Evolutionary conservation across 2,329 filamentous ascomycete species (phyloP), one percentile per base, ranked within the genome.

Genomic region (Aspergillus japonicus): DNA sequence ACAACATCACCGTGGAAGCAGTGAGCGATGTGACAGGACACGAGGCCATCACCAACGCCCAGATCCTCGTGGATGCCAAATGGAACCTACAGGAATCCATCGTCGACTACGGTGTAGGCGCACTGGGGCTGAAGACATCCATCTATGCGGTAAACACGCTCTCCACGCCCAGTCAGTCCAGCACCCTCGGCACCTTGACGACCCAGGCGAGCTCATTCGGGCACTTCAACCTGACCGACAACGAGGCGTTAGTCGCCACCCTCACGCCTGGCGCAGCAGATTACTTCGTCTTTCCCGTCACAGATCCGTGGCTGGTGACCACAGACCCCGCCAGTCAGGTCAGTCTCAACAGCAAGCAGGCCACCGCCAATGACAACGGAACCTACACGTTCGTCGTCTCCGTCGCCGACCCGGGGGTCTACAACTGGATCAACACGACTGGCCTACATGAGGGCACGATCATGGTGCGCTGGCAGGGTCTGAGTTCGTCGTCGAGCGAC

Each of bases 381-480:
- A 48, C 39, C 26, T 49, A 56, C 44, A 49, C 54, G 6, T 53
- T 53, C 10, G 50, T 53, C 2, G 31, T 53, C 1, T 42, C 50
- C 11, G 14, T 21, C 4, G 7, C 47, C 14, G 54, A 56, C 10
- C 54, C 54, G 1, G 54, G 47, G 2, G 26, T 56, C 7, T 50
- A 49, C 16, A 56, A 56, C 26, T 48, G 42, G 54, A 7, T 56
- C 7, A 56, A 35, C 19, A 56, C 54, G 12, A 49, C 42, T 3
- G 54, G 54, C 3, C 47, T 56, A 10, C 31, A 19, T 2, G 54
- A 56, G 33, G 44, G 54, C 2, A 56, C 54, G 8, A 50, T 56
- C 29, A 56, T 56, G 54, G 54, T 50, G 19, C 44, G 54, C 19
- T 56, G 54, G 54, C 54, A 54, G 51, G 51, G 51, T 2, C 23